These are phyloP conservation scores for Podila horticola DNA, from an alignment of 192 early-diverging fungal species.

Conservation along the genomic window DNA sequence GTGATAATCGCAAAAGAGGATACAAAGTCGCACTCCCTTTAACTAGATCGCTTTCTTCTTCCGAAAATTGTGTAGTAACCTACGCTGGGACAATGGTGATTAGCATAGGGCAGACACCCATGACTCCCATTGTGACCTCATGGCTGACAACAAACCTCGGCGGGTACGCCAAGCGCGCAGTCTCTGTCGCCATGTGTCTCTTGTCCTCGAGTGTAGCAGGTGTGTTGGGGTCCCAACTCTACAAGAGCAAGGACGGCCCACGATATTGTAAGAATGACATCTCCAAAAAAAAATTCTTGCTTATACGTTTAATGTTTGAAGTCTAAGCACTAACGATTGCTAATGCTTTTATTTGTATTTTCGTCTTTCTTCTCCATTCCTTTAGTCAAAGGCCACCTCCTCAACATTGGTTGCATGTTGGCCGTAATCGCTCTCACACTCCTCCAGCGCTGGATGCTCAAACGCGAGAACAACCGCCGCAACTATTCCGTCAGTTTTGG, in stretches of 20 bases:
- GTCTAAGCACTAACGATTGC: too few species aligned
- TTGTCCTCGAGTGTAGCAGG: constrained; percentile 25
- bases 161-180: constrained; percentile 26
- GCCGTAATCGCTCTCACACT: not conserved
- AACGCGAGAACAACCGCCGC: constrained; percentile 31
- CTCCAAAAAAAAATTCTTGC: too few species aligned
- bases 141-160: constrained; percentile 48
- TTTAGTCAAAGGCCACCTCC: constrained; percentile 27
- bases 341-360: not conserved
- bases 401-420: constrained; percentile 9
- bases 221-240: constrained; percentile 20
- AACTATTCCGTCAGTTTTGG: constrained; percentile 43
- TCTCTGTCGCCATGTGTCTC: constrained; percentile 30
- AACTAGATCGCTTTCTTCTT: too few species aligned
- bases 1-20: too few species aligned
- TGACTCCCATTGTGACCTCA: constrained; percentile 27
- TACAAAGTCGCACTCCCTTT: too few species aligned
- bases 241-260: constrained; percentile 11
- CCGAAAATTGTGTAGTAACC: constrained; percentile 11
- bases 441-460: constrained; percentile 23
- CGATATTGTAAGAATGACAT: constrained; percentile 23
- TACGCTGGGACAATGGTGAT: constrained; percentile 28
- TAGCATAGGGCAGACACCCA: constrained; percentile 35
- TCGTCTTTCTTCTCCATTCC: not conserved
- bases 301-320: too few species aligned